Conservation (phyloP, 2,329 filamentous ascomycete genomes). For the Arthrobotrys conoides region DNA sequence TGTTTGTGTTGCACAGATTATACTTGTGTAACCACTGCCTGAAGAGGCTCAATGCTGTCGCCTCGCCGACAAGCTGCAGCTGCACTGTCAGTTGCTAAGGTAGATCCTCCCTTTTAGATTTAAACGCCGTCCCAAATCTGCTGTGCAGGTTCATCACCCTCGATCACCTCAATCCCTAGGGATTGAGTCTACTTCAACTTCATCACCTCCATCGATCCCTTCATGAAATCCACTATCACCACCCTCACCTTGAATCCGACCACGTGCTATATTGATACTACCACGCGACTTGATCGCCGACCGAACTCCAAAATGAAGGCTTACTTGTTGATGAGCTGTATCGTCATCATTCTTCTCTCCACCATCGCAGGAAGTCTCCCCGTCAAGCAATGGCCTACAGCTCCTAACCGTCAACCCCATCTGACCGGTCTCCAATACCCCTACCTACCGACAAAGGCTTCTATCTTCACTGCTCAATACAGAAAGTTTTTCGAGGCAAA, state of each 20-base stretch:
- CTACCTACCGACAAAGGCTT: conserved; percentile 6
- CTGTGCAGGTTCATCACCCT: no score
- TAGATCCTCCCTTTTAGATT: neutral
- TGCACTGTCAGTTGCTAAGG: neutral
- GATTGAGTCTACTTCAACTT: neutral
- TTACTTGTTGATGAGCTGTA: conserved; percentile 11
- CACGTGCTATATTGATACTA: neutral
- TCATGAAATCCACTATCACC: neutral
- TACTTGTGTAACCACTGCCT: conserved; percentile 8
- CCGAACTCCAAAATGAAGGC: conserved; percentile 13
- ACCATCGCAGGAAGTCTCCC: conserved; percentile 19
- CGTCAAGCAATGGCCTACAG: conserved; percentile 35
- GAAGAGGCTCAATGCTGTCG: conserved; percentile 6
- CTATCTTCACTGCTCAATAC: conserved; percentile 18
- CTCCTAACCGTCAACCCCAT: conserved; percentile 39
- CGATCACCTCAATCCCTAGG: no score
- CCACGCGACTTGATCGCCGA: neutral
- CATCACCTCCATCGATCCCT: neutral
- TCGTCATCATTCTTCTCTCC: conserved; percentile 15
- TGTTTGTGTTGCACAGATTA: neutral
- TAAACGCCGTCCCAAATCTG: neutral
- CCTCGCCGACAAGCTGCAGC: no score
- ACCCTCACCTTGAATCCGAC: neutral
- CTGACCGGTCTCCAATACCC: conserved; percentile 35
- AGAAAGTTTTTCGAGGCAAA: conserved; percentile 29